Percentiles rank a stretch among this genome's conserved stretches.
phyloP scores from a whole-genome alignment of 768 basidiomycete species.

The Steccherinum ochraceum region DNA sequence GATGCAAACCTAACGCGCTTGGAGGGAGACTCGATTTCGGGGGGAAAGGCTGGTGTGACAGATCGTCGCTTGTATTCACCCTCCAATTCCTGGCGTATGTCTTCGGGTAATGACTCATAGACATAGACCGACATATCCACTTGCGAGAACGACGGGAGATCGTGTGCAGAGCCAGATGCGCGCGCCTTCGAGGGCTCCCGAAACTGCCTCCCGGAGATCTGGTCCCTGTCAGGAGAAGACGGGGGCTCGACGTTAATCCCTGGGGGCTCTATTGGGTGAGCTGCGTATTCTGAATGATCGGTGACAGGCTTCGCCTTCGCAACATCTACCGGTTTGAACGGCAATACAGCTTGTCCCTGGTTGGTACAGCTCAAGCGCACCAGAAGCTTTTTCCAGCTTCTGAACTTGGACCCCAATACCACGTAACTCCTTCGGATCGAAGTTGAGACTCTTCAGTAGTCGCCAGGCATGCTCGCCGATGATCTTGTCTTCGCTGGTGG shows the following conservation, averaged over 20 bases:
- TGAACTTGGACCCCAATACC: slow-evolving; percentile 90
- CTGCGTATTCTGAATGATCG: neutral
- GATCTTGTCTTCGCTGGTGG: slow-evolving; percentile 65
- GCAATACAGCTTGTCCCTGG: slow-evolving; percentile 53
- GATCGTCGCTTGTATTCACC: slow-evolving; percentile 60
- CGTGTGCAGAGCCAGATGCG: slow-evolving; percentile 11
- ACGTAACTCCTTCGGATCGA: slow-evolving; percentile 83
- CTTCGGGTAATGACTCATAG: slow-evolving; percentile 63
- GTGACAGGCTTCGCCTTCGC: neutral
- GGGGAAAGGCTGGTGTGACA: slow-evolving; percentile 33
- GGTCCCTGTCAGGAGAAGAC: slow-evolving; percentile 23
- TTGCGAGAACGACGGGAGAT: slow-evolving; percentile 70
- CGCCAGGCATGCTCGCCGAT: slow-evolving; percentile 78
- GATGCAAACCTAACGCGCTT: neutral
- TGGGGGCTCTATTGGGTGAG: slow-evolving; percentile 2
- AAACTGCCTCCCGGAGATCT: slow-evolving; percentile 5
- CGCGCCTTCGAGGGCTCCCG: neutral
- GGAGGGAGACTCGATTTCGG: slow-evolving; percentile 3
- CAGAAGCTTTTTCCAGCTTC: slow-evolving; percentile 63
- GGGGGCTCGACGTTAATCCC: slow-evolving; percentile 25
- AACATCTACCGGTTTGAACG: slow-evolving; percentile 38
- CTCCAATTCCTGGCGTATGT: slow-evolving; percentile 64
- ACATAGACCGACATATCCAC: slow-evolving; percentile 69
- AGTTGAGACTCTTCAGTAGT: slow-evolving; percentile 62
- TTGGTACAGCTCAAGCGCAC: slow-evolving; percentile 26